Base-by-base conservation (phyloP, 2,329 filamentous ascomycete genomes). In the Boeremia exigua region DNA sequence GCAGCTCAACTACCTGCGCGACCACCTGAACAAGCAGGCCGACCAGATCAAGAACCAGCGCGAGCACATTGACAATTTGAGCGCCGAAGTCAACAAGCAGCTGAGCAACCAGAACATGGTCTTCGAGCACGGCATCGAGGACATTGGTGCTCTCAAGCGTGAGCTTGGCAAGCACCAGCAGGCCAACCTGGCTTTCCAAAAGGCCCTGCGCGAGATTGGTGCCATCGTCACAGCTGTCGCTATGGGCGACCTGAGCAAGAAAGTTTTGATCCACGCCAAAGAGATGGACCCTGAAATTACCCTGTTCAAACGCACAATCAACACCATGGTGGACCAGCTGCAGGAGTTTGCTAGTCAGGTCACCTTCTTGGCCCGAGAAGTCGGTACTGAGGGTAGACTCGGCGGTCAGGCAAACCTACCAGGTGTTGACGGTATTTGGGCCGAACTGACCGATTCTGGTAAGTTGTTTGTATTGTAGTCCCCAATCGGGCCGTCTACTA, bases 251-350 rank as follows among this genome's bases (percentile, higher is more conserved):
- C 82, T 98, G 58, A 96, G 92, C 75, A 97, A 96, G 82, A 96
- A 96, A 79, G 94, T 97, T 61, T 87, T 94, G 70, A 96, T 98
- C 75, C 95, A 97, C 74, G 90, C 91, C 4, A 89, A 96, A 64
- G 94, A 98, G 80, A 95, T 97, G 89, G 94, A 98, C 82, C 92
- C 93, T 27, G 94, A 98, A 82, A 98, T 98, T 71, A 95, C 92
- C 27, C 93, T 92, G 9, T 98, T 98, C 82, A 98, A 98, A 80
- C 88, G 92, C 69, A 97, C 94, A 59, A 98, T 98, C 80, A 98
- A 98, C 76, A 96, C 91, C 65, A 98, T 98, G 94, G 96, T 98
- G 86, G 94, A 98, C 73, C 94, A 97, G 77, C 84, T 98, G 56
- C 93, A 97, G 74, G 91, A 96, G 57, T 98, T 98, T 77, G 94